phyloP scores from a whole-genome alignment of 805 yeast species.

The Myxozyma sirexii region DNA sequence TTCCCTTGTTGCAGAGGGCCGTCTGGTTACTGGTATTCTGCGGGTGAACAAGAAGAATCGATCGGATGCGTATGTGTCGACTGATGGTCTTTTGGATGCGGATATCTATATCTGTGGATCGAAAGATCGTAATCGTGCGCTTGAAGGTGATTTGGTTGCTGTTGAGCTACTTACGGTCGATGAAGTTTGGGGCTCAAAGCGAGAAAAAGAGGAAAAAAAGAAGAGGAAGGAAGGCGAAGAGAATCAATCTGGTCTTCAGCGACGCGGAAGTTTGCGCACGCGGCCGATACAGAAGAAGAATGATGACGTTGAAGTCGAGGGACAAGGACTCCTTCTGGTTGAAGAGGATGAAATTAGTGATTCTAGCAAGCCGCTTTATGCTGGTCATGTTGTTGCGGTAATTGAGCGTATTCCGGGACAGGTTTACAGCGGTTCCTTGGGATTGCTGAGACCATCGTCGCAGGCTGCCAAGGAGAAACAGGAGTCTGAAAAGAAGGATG shows the following conservation, averaged over 20 bases:
- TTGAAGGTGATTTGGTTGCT: conserved; percentile 96
- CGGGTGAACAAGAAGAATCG: conserved; percentile 95
- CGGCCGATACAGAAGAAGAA: conserved; percentile 97
- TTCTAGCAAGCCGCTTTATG: conserved; percentile 88
- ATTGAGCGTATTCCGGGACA: conserved; percentile 98
- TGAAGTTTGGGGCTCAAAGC: conserved; percentile 96
- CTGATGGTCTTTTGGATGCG: conserved; percentile 93
- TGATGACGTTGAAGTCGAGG: conserved; percentile 98
- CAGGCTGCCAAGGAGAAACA: conserved; percentile 80
- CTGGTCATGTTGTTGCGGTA: conserved; percentile 98
- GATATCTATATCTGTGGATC: conserved; percentile 98
- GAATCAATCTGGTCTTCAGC: conserved; percentile 59
- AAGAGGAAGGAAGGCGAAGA: conserved; percentile 63
- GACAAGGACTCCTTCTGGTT: conserved; percentile 84
- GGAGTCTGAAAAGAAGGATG: conserved; percentile 42
- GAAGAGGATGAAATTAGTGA: conserved; percentile 97
- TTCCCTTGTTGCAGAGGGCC: conserved; percentile 83
- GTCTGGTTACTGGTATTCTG: conserved; percentile 86
- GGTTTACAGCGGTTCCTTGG: conserved; percentile 85
- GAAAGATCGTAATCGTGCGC: conserved; percentile 94
- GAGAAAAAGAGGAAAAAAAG: conserved; percentile 96
- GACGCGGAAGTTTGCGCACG: conserved; percentile 90
- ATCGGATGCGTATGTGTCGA: conserved; percentile 97
- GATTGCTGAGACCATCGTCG: conserved; percentile 91
- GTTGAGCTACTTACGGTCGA: conserved; percentile 92